phyloP scores from a whole-genome alignment of 139 green algal species.

The Chlorella sp. region DNA sequence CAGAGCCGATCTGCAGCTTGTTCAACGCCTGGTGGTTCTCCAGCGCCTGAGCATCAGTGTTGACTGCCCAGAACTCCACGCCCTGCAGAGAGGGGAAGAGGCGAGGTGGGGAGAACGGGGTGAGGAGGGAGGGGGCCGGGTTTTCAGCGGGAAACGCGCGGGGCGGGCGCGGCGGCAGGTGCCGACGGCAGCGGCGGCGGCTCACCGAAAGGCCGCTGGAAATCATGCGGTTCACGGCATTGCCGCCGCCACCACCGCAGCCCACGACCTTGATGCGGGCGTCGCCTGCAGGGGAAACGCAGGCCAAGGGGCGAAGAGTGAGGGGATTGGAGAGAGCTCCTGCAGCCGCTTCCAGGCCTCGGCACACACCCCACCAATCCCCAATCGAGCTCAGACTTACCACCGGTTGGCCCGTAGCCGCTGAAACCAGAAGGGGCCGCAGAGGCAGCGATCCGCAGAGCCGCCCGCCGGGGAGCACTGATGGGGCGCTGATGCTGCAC shows the following conservation, averaged over 20 bases:
- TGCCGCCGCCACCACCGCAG: constrained; percentile 93
- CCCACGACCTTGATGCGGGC: constrained; percentile 90
- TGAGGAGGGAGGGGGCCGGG: background rate
- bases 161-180: background rate
- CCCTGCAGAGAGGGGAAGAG: constrained; percentile 62
- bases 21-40: constrained; percentile 82
- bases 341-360: background rate
- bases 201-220: constrained; percentile 81
- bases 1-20: constrained; percentile 92
- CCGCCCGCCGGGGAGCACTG: background rate
- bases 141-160: background rate
- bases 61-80: constrained; percentile 97
- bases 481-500: background rate
- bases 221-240: constrained; percentile 99
- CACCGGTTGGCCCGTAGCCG: constrained; percentile 4
- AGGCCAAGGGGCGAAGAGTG: background rate
- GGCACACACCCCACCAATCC: background rate
- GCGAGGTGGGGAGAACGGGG: background rate
- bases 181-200: background rate
- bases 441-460: background rate
- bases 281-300: background rate
- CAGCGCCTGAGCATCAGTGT: constrained; percentile 97
- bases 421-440: background rate
- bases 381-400: background rate
- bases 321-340: background rate